Evolutionary conservation across 768 basidiomycete genomes (phyloP), one percentile per base, ranked within the genome.

Genomic region (Psilocybe cubensis): DNA sequence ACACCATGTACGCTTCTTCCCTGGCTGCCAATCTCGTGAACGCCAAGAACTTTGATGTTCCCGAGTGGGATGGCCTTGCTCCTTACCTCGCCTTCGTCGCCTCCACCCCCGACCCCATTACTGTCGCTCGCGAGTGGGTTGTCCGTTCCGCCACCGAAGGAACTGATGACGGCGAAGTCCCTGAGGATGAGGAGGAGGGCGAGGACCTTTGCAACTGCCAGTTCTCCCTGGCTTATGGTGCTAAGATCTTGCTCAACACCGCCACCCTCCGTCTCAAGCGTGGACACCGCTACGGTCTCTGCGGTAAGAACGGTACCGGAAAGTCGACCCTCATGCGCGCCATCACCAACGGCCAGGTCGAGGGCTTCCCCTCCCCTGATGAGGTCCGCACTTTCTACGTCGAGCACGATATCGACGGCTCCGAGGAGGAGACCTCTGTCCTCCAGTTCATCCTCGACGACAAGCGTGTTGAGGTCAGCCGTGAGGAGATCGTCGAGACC

Each of bases 161-260:
- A 54, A 80, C 78, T 33, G 91, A 86, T 2, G 89, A 89, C 1
- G 83, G 74, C 0, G 85, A 84, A 17, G 88, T 80, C 49, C 74
- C 72, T 43, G 94, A 94, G 14, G 96, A 98, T 65, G 96, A 96
- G 71, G 96, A 98, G 75, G 94, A 96, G 76, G 96, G 96, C 66
- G 97, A 99, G 79, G 96, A 97, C 70, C 85, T 99, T 66, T 96
- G 95, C 83, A 95, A 97, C 83, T 96, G 94, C 83, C 94, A 96
- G 72, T 98, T 98, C 86, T 97, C 96, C 53, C 85, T 98, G 52
- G 96, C 96, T 51, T 98, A 98, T 73, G 96, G 96, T 89, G 96
- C 96, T 70, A 97, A 97, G 83, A 97, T 98, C 68, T 76, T 98
- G 71, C 87, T 98, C 71, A 97, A 98, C 81, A 97, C 94, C 40